Evolutionary conservation across 306 rosid genomes (phyloP).

Genomic region (Casuarina cunninghamiana): DNA sequence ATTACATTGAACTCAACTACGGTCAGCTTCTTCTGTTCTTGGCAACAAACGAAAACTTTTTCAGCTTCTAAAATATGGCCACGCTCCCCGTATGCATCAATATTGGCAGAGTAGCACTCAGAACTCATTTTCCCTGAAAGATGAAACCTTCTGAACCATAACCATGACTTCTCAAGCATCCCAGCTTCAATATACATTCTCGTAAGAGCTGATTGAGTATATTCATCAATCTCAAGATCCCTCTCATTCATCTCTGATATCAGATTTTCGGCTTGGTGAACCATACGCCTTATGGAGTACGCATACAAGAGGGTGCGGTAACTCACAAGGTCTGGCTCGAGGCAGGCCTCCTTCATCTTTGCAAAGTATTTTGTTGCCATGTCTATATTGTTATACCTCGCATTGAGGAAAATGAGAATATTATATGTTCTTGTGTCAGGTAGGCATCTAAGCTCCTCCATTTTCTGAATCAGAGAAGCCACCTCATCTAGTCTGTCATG

Average conservation of each 20-base stretch:
- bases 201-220: slow-evolving; percentile 72
- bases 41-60: slow-evolving; percentile 65
- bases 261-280: slow-evolving; percentile 57
- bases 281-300: slow-evolving; percentile 73
- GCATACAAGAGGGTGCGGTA: slow-evolving; percentile 72
- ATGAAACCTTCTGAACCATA: slow-evolving; percentile 75
- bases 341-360: slow-evolving; percentile 59
- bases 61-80: slow-evolving; percentile 72
- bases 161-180: slow-evolving; percentile 69
- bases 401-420: slow-evolving; percentile 60
- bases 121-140: slow-evolving; percentile 56
- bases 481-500: slow-evolving; percentile 55
- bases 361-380: slow-evolving; percentile 56
- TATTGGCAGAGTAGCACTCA: slow-evolving; percentile 71
- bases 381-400: slow-evolving; percentile 53
- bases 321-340: slow-evolving; percentile 63
- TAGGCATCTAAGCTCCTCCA: slow-evolving; percentile 64
- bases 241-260: slow-evolving; percentile 64
- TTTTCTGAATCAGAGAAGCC: slow-evolving; percentile 51
- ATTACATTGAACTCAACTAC: slow-evolving; percentile 87
- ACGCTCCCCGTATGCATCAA: slow-evolving; percentile 77
- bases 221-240: slow-evolving; percentile 69
- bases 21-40: slow-evolving; percentile 51
- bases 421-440: slow-evolving; percentile 76
- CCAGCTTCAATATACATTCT: slow-evolving; percentile 70